Percentiles rank a stretch among this genome's conserved stretches.
phyloP scores from a whole-genome alignment of 495 filamentous ascomycete species.

The Penicillium angulare region DNA sequence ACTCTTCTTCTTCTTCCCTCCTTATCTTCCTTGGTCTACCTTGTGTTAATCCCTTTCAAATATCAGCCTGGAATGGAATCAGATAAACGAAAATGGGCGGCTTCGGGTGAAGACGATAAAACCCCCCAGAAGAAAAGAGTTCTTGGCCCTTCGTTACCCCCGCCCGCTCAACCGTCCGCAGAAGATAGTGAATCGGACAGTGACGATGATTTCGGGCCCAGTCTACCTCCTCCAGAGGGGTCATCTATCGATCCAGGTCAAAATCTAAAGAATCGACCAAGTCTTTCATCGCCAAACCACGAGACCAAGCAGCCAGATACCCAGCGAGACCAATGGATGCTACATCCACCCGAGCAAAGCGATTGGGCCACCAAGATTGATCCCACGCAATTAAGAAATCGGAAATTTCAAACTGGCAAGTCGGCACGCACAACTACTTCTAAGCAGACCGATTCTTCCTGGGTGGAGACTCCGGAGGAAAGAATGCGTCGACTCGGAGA shows the following conservation, averaged over 20 bases:
- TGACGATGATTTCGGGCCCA: conserved; percentile 78
- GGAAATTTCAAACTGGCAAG: conserved; percentile 81
- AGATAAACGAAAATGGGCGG: conserved; percentile 19
- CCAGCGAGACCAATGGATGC: conserved; percentile 91
- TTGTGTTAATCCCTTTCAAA: too few relatives aligned
- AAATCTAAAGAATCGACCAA: conserved; percentile 9
- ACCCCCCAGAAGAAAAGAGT: conserved; percentile 25
- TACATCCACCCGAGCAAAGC: conserved; percentile 69
- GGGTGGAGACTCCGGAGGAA: conserved; percentile 91
- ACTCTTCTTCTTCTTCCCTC: too few relatives aligned
- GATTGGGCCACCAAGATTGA: conserved; percentile 69
- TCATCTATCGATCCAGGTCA: conserved; percentile 10
- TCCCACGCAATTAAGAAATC: conserved; percentile 76
- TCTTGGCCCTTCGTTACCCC: conserved; percentile 34
- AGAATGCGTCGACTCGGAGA: conserved; percentile 78
- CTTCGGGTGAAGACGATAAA: conserved; percentile 1
- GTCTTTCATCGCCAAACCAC: conserved; percentile 3
- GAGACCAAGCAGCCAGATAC: conserved; percentile 19
- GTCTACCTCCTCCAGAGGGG: conserved; percentile 59
- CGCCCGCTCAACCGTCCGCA: conserved; percentile 15
- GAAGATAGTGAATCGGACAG: conserved; percentile 34
- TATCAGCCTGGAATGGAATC: conserved; percentile 6
- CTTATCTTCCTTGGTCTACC: too few relatives aligned
- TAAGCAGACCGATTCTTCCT: conserved; percentile 57
- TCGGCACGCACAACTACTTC: conserved; percentile 37